Evolutionary conservation across 1,284 basidiomycete species (phyloP).

Genomic region (Cutaneotrichosporon cavernicola): DNA sequence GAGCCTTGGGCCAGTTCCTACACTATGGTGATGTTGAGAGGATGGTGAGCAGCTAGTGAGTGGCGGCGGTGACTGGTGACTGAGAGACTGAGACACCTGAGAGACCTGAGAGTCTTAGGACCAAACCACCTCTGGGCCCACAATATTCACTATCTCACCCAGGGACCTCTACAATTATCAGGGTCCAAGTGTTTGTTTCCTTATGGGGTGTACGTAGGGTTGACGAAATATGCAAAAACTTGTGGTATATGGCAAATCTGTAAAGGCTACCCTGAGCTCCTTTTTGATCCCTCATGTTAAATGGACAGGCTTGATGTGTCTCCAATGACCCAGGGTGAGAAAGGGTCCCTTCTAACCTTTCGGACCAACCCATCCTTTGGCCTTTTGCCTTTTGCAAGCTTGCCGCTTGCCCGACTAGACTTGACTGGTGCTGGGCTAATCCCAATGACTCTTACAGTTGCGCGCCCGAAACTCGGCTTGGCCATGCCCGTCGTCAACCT

Average conservation of each 20-base stretch:
- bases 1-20: no score
- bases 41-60: no score
- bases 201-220: not conserved
- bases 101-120: no score
- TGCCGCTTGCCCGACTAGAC: no score
- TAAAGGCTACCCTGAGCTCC: not conserved
- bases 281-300: not conserved
- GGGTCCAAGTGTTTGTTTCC: not conserved
- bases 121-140: not conserved
- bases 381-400: not conserved
- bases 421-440: no score
- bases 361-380: not conserved
- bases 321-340: not conserved
- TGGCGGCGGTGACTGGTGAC: no score
- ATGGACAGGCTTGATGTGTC: not conserved
- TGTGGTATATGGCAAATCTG: not conserved
- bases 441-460: no score
- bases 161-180: not conserved
- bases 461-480: no score
- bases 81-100: no score
- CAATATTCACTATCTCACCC: not conserved
- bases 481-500: no score
- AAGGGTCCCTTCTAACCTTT: not conserved
- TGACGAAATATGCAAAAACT: not conserved
- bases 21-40: no score